A percentile compares a stretch with the other conserved stretches of the same genome.
phyloP scores from a whole-genome alignment of 768 basidiomycete genomes.

The Panus rudis region DNA sequence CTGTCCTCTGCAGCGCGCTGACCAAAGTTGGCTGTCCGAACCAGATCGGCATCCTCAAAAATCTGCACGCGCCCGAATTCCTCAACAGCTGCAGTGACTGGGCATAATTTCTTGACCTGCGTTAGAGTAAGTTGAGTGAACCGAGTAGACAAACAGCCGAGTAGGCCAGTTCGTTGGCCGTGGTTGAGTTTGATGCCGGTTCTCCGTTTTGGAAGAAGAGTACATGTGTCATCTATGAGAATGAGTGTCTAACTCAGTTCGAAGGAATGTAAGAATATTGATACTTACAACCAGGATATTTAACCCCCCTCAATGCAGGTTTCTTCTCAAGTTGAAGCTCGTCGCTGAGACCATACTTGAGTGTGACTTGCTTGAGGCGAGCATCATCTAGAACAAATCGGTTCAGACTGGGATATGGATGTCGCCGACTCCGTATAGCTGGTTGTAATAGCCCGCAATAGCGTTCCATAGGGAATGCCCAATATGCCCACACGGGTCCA shows the following conservation, averaged over 20 bases:
- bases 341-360: neutral
- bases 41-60: slow-evolving; percentile 23
- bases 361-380: slow-evolving; percentile 2
- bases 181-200: neutral
- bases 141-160: neutral
- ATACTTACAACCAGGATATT: neutral
- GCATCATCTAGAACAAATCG: slow-evolving; percentile 1
- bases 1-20: slow-evolving; percentile 12
- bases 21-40: slow-evolving; percentile 17
- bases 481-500: slow-evolving; percentile 11
- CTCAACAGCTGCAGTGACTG: slow-evolving; percentile 9
- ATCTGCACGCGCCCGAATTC: slow-evolving; percentile 23
- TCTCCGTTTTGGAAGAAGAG: neutral
- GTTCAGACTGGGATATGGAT: slow-evolving; percentile 5
- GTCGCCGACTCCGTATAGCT: slow-evolving; percentile 6
- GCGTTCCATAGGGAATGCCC: slow-evolving; percentile 15
- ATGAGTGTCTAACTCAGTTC: neutral
- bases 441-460: slow-evolving; percentile 10
- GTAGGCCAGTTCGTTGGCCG: neutral
- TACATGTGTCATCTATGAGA: neutral
- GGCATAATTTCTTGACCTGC: slow-evolving; percentile 7
- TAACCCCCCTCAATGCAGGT: neutral
- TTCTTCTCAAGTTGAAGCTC: neutral
- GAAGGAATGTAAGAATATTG: neutral
- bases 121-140: slow-evolving; percentile 6